These are phyloP conservation scores for Ustulina deusta DNA, from an alignment of 2,329 filamentous ascomycete species.

Conservation along the genomic window DNA sequence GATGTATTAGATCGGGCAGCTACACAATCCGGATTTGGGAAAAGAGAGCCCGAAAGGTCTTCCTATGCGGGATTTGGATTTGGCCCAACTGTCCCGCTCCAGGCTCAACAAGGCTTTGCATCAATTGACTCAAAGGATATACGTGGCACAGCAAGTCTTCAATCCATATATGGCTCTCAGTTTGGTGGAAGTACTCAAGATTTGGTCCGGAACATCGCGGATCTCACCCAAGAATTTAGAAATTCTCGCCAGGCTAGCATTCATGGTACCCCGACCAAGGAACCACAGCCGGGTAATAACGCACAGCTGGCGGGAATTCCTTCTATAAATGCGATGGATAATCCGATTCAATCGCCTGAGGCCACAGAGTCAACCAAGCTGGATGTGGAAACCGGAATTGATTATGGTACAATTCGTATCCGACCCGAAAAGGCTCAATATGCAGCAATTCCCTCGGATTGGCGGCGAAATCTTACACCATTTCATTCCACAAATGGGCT, in stretches of 20 bases:
- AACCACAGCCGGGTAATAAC: background rate
- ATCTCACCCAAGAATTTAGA: background rate
- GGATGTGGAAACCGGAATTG: constrained; percentile 21
- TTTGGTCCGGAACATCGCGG: background rate
- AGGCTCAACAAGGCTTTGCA: background rate
- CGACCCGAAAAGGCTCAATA: constrained; percentile 36
- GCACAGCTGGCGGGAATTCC: background rate
- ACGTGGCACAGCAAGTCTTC: background rate
- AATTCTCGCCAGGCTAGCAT: background rate
- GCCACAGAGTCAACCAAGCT: background rate
- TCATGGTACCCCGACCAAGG: background rate
- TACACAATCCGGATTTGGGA: constrained; percentile 6
- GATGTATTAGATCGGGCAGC: background rate
- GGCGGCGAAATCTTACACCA: constrained; percentile 18
- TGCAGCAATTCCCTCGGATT: constrained; percentile 26
- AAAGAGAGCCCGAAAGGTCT: background rate
- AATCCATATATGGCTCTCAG: background rate
- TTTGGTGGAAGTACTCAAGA: background rate
- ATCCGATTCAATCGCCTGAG: background rate
- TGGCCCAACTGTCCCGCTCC: background rate
- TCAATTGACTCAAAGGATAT: background rate
- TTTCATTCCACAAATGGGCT: background rate
- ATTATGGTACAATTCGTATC: constrained; percentile 39
- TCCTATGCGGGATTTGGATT: background rate
- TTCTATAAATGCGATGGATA: background rate